Evolutionary conservation across 768 basidiomycete species (phyloP), one percentile per base, ranked within the genome.

Genomic region (Termitomyces bulborhizus): DNA sequence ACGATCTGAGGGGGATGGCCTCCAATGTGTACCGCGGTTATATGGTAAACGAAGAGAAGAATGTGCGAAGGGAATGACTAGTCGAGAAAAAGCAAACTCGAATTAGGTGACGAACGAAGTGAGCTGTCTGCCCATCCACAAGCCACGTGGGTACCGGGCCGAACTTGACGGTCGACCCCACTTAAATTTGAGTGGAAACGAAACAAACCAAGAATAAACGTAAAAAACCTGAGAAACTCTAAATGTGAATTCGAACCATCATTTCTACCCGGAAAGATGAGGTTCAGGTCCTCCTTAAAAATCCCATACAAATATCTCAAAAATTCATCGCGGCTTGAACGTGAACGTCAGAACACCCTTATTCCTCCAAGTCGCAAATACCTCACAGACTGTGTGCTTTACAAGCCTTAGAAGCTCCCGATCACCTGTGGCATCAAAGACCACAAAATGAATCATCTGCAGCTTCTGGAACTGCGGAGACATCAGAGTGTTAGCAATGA

Each of bases 1-100:
- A 62, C 54, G 65, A 67, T 53, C 65, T 67, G 57, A 75, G 73
- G 44, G 74, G 72, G 60, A 75, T 72, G 27, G 64, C 65, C 72
- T 75, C 74, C 74, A 73, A 60, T 40, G 40, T 57, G 49, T 32
- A 45, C 29, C 13, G n/a, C 4, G 6, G 43, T 34, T 34, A 53
- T 39, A 57, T 51, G 49, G 50, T 52, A 24, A 26, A 44, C 16
- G n/a, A 29, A 57, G 29, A 52, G 24, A 47, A 41, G 49, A 29
- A 42, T 21, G 34, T 13, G 16, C 11, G 8, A 11, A 26, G 13
- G 12, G 16, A 50, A 37, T 39, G 26, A 39, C 16, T 18, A 1
- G 18, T 31, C 44, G 24, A 18, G 26, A 32, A 24, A 27, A 24
- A 18, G 29, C 37, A 24, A 16, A 32, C 21, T 32, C 24, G n/a